Evolutionary conservation across 1,139 yeast genomes (phyloP), one percentile per base, ranked within the genome.

Genomic region (Suhomyces panamericanus): DNA sequence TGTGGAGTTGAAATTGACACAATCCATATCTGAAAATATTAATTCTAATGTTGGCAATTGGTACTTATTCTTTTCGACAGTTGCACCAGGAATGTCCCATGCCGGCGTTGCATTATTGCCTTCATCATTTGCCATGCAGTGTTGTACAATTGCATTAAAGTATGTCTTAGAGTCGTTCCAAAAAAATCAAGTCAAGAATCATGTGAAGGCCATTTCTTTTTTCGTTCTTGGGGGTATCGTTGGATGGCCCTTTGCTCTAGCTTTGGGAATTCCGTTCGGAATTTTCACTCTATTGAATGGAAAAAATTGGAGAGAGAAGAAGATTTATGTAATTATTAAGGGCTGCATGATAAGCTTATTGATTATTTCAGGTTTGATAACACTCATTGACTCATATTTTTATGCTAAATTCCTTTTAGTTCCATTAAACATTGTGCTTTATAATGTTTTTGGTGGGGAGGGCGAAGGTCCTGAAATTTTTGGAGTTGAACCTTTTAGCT

Each of bases 221-320:
- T 72, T 78, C 39, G 68, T 78, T 32, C 50, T 86, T 15, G 96
- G 93, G 6, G 95, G 95, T 0, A 59, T 91, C 1, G 52, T 86
- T 30, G 97, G 98, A 1, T 91, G 98, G 98, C 97, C 98, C 1
- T 91, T 91, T 65, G 81, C 86, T 0, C 65, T 87, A 47, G 83
- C 80, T 0, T 66, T 89, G 44, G 83, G 84, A 2, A 50, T 78
- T 4, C 95, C 96, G 0, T 71, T 83, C 51, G 76, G 80, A 1
- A 2, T 70, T 0, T 71, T 67, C 51, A 59, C 69, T 14, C 27
- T 64, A 11, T 20, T 48, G 22, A 35, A 44, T 13, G 16, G 37
- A 4, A 33, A n/a, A 35, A 43, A 34, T 2, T 54, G 32, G 38
- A 36, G 32, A 20, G 16, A 40, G 10, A 44, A 38, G 2, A 49